A percentile compares a stretch with the other conserved stretches of the same genome.
These are phyloP conservation scores for Diplodia sapinea DNA, from an alignment of 2,329 filamentous ascomycete genomes.

Conservation along the genomic window DNA sequence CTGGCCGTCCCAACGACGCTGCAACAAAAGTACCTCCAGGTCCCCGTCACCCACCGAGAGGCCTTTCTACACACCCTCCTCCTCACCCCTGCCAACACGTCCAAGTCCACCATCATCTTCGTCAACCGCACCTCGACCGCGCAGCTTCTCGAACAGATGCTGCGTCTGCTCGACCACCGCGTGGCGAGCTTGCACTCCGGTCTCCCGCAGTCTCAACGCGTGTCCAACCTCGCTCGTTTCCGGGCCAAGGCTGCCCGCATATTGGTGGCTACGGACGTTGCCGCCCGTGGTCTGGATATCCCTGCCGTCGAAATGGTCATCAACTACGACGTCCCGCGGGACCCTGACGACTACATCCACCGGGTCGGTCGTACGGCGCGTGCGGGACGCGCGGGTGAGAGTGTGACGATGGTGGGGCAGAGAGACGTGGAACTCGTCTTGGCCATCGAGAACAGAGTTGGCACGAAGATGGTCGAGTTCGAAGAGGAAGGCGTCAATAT, in stretches of 20 bases:
- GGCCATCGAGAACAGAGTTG: constrained; percentile 85
- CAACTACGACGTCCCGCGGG: constrained; percentile 95
- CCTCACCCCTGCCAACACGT: constrained; percentile 73
- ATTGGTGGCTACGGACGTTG: constrained; percentile 93
- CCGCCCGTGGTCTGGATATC: constrained; percentile 92
- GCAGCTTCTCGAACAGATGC: constrained; percentile 83
- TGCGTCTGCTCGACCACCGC: constrained; percentile 84
- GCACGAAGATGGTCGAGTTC: constrained; percentile 79
- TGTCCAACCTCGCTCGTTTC: constrained; percentile 88
- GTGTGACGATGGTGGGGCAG: constrained; percentile 89
- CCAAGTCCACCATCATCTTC: constrained; percentile 87
- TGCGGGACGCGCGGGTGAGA: constrained; percentile 82
- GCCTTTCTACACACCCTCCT: constrained; percentile 93
- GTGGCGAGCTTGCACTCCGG: constrained; percentile 90
- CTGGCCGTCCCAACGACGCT: constrained; percentile 82
- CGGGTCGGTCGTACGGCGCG: constrained; percentile 93
- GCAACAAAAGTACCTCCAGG: constrained; percentile 82
- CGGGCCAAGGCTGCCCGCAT: constrained; percentile 86
- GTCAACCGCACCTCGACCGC: constrained; percentile 91
- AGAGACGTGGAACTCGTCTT: constrained; percentile 89
- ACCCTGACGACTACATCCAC: constrained; percentile 97
- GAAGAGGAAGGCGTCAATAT: constrained; percentile 91
- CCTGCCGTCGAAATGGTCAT: constrained; percentile 88
- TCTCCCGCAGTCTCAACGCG: constrained; percentile 82
- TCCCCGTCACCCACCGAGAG: constrained; percentile 90